Base-by-base conservation (phyloP, 805 yeast species). In the Saturnispora diversa region DNA sequence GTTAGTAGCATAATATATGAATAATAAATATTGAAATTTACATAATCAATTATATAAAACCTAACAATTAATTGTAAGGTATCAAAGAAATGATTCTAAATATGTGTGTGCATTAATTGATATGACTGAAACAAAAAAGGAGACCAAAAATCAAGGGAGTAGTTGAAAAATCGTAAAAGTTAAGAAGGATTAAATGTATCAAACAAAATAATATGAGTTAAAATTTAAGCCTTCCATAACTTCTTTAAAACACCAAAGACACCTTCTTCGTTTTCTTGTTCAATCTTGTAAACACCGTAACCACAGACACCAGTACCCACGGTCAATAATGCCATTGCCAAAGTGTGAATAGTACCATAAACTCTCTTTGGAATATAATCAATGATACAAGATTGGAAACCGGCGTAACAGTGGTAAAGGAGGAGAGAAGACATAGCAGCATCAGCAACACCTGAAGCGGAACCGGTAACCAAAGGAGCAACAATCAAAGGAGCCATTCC, bases 311-410 rank as follows among this genome's bases (percentile, higher is more conserved):
- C 69, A 19, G 84, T 69, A 34, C 92, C 90, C 20, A 77, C 57
- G 28, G 77, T 66, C 54, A 84, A 66, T 35, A 77, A 54, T 50
- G 70, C 69, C 72, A 74, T 73, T 42, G 84, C 83, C 44, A 58
- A 59, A 43, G 65, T 68, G 62, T 81, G 84, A 70, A 73, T 70
- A 25, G 67, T 48, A 12, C 88, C 87, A 53, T 72, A 84, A 26
- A 77, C 84, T 65, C 90, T 74, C 55, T 65, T 65, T 38, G 90
- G 92, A 40, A 84, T 78, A 63, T 82, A 81, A 60, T 84, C 92
- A 42, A 73, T 72, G 51, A 84, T 83, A 68, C 92, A 81, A 31
- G 84, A 69, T 54, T 76, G 78, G 67, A 82, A 77, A 3, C 92
- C 94, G 36, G 75, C 75, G 58, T 73, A 75, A 42, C 77, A 69